These are phyloP conservation scores for Clarireedia homoeocarpa DNA, from an alignment of 2,329 filamentous ascomycete genomes.

Conservation along the genomic window DNA sequence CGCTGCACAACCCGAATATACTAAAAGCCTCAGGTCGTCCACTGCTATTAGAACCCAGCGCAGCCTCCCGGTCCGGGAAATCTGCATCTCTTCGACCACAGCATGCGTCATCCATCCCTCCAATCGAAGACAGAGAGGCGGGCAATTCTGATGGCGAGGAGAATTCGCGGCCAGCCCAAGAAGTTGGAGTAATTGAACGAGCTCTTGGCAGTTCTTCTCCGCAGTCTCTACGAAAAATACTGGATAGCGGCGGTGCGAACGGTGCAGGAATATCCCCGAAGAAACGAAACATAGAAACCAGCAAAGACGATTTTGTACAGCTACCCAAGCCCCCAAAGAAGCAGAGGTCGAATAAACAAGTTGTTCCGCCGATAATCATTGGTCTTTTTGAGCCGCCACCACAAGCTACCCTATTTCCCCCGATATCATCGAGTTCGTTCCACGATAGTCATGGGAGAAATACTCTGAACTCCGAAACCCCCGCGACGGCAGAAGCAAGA, in stretches of 20 bases:
- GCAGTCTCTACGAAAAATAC: conserved; percentile 29
- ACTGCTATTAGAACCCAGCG: conserved; percentile 45
- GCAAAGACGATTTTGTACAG: conserved; percentile 56
- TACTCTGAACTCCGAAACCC: conserved; percentile 25
- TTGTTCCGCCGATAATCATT: conserved; percentile 58
- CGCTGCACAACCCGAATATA: conserved; percentile 42
- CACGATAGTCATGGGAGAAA: conserved; percentile 39
- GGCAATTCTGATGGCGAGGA: conserved; percentile 12
- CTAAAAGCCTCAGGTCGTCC: conserved; percentile 36
- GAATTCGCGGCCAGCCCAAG: background rate
- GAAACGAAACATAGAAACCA: conserved; percentile 42
- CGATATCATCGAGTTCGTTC: conserved; percentile 51
- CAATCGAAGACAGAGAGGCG: conserved; percentile 28
- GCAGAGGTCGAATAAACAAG: conserved; percentile 47
- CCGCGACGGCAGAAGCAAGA: conserved; percentile 14
- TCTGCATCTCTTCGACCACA: conserved; percentile 14
- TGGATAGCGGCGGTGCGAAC: conserved; percentile 26
- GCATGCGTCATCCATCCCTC: conserved; percentile 12
- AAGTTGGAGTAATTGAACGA: conserved; percentile 9
- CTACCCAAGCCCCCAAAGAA: conserved; percentile 58
- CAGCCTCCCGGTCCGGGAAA: conserved; percentile 27
- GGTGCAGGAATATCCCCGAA: conserved; percentile 24
- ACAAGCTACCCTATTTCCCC: conserved; percentile 50
- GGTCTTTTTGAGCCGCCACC: conserved; percentile 55
- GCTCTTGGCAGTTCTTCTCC: conserved; percentile 28